phyloP scores from a whole-genome alignment of 768 basidiomycete species.

The Lanmaoa rubissima region DNA sequence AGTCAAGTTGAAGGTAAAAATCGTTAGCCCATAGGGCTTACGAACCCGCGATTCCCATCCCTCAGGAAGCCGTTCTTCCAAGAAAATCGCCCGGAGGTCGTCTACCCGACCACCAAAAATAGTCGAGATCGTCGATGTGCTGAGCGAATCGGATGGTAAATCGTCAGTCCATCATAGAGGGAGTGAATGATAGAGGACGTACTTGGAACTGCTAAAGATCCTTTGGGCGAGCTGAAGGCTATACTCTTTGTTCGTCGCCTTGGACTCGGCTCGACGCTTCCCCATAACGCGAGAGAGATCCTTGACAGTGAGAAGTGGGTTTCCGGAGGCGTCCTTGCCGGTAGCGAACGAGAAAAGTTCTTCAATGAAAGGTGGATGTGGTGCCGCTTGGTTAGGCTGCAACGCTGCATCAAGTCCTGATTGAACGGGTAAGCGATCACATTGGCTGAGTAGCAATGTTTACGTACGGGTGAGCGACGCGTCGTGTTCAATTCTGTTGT shows the following conservation, averaged over 20 bases:
- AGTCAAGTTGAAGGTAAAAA: constrained; percentile 50
- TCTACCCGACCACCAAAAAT: constrained; percentile 62
- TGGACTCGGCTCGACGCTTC: constrained; percentile 59
- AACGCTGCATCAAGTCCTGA: constrained; percentile 53
- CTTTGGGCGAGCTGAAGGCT: constrained; percentile 50
- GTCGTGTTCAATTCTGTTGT: constrained; percentile 18
- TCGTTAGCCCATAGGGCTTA: constrained; percentile 57
- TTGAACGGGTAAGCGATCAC: background rate
- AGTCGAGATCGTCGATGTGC: constrained; percentile 59
- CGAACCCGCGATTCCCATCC: constrained; percentile 66
- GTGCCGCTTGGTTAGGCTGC: constrained; percentile 51
- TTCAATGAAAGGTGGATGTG: constrained; percentile 48
- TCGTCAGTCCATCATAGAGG: background rate
- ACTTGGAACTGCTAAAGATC: constrained; percentile 70
- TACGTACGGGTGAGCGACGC: constrained; percentile 30
- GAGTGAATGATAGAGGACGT: constrained; percentile 19
- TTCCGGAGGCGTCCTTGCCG: constrained; percentile 52
- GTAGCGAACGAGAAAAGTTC: constrained; percentile 58
- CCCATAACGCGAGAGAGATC: constrained; percentile 59
- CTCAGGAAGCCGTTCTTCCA: constrained; percentile 67
- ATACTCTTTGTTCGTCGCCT: constrained; percentile 52
- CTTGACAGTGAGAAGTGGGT: constrained; percentile 47
- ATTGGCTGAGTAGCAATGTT: background rate
- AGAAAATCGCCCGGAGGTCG: constrained; percentile 54
- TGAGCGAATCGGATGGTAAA: constrained; percentile 21